These are phyloP conservation scores for Incumbomyces delicatus DNA, from an alignment of 2,329 filamentous ascomycete species.

Conservation along the genomic window DNA sequence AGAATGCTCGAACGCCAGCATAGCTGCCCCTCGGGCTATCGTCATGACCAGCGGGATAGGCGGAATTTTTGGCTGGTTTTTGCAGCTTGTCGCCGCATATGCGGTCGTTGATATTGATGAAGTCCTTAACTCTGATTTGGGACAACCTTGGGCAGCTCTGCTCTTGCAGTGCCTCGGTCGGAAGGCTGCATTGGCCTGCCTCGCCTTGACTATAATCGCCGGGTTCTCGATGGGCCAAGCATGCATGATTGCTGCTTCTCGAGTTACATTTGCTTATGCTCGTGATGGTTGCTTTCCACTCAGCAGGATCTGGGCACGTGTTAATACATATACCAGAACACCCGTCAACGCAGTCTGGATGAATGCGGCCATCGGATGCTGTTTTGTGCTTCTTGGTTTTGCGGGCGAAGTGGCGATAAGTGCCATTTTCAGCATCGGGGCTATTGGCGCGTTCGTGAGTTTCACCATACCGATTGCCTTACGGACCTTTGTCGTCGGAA, in stretches of 20 bases:
- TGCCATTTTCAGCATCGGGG: conserved; percentile 61
- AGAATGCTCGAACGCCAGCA: conserved; percentile 62
- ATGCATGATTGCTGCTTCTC: conserved; percentile 43
- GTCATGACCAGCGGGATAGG: conserved; percentile 59
- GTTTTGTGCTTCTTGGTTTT: conserved; percentile 56
- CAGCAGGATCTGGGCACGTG: conserved; percentile 63
- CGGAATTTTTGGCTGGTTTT: conserved; percentile 59
- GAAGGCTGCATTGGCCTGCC: conserved; percentile 51
- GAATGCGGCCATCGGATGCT: no score
- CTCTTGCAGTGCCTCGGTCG: conserved; percentile 55
- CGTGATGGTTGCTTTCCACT: conserved; percentile 61
- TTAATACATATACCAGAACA: no score
- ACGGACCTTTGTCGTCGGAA: conserved; percentile 43
- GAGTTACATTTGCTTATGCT: conserved; percentile 64
- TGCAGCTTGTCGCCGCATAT: conserved; percentile 66
- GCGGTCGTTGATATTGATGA: conserved; percentile 55
- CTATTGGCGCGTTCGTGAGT: conserved; percentile 55
- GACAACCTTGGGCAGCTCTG: conserved; percentile 62
- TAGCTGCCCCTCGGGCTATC: conserved; percentile 62
- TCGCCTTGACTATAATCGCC: conserved; percentile 57
- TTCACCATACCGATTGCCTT: conserved; percentile 37
- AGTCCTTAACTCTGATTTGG: conserved; percentile 51
- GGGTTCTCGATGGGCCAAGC: conserved; percentile 65
- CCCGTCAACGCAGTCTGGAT: conserved; percentile 64
- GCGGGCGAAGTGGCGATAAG: conserved; percentile 53